phyloP scores from a whole-genome alignment of 2,329 filamentous ascomycete genomes.

The Sporothrix luriei region DNA sequence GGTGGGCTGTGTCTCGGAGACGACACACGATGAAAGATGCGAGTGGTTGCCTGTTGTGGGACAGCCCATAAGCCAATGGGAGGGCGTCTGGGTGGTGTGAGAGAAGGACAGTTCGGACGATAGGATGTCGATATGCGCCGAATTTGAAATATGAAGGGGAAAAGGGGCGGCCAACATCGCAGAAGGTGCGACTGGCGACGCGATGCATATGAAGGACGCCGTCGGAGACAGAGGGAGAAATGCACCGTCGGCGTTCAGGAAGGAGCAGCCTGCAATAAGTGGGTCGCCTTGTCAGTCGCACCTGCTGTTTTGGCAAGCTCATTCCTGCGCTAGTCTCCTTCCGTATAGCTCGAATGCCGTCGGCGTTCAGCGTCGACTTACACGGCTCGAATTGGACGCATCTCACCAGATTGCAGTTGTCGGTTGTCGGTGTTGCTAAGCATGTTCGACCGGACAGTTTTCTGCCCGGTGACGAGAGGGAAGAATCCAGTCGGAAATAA shows the following conservation, averaged over 20 bases:
- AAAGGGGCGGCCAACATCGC: background rate
- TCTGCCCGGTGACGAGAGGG: background rate
- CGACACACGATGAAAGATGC: background rate
- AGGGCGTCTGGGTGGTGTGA: background rate
- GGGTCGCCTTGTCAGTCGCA: background rate
- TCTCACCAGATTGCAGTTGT: background rate
- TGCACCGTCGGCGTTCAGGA: slow-evolving; percentile 17
- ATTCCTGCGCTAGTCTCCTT: slow-evolving; percentile 3
- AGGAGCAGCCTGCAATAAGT: slow-evolving; percentile 8
- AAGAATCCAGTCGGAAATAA: background rate
- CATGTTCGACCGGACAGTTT: background rate
- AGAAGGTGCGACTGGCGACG: slow-evolving; percentile 8
- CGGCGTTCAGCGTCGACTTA: slow-evolving; percentile 20
- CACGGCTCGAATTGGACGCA: background rate
- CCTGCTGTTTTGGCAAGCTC: background rate
- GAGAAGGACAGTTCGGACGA: background rate
- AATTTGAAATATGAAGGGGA: background rate
- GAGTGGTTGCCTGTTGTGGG: background rate
- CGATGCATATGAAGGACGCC: slow-evolving; percentile 16
- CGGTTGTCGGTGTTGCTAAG: background rate
- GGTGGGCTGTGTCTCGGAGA: background rate
- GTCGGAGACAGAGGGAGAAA: slow-evolving; percentile 10
- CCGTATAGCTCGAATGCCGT: slow-evolving; percentile 24
- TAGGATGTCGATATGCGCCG: background rate
- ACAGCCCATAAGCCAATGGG: background rate